A percentile compares a stretch with the other conserved stretches of the same genome.
Evolutionary conservation across 2,329 filamentous ascomycete species (phyloP).

Genomic region (Diaporthe eres): DNA sequence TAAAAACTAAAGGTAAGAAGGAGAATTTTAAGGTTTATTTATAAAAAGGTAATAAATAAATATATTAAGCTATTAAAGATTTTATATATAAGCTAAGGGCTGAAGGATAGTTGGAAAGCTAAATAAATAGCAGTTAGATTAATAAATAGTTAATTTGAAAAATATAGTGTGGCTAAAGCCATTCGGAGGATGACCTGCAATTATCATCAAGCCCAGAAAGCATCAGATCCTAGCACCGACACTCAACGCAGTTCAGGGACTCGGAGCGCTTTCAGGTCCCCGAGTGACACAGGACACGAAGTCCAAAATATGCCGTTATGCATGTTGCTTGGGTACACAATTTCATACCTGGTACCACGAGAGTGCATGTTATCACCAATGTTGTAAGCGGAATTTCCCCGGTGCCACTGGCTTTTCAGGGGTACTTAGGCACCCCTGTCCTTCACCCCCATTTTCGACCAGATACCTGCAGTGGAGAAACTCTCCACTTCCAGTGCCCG

Average conservation of each 20-base stretch:
- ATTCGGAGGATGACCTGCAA: background rate
- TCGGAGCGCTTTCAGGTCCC: background rate
- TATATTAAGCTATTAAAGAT: no score
- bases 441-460: conserved; percentile 35
- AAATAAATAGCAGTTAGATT: no score
- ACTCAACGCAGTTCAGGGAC: no score
- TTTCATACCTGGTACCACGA: background rate
- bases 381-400: no score
- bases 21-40: no score
- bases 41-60: no score
- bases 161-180: no score
- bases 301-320: background rate
- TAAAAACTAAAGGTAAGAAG: no score
- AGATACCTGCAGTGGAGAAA: conserved; percentile 7
- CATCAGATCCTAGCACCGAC: background rate
- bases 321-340: background rate
- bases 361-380: background rate
- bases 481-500: conserved; percentile 6
- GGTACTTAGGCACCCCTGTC: background rate
- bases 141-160: no score
- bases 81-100: no score
- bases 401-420: background rate
- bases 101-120: no score
- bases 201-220: background rate
- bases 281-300: background rate